Conservation (phyloP, 176 grass and related monocot genomes). For the Eremochloa ophiuroides region DNA sequence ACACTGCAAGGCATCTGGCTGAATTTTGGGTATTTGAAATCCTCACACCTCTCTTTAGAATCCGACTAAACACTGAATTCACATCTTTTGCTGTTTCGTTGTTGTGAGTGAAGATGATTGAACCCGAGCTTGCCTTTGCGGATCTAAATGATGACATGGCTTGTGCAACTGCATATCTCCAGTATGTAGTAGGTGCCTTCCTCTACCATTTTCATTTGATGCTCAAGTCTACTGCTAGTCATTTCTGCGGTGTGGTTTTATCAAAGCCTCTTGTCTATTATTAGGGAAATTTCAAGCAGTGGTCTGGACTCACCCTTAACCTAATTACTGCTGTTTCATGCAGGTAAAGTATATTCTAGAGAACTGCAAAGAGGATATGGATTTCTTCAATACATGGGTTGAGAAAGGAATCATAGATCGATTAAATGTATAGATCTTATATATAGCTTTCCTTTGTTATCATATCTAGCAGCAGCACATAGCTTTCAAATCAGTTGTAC, state of each 20-base stretch:
- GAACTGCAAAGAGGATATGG: slow-evolving; percentile 97
- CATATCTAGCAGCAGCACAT: slow-evolving; percentile 6
- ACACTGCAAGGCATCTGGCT: slow-evolving; percentile 97
- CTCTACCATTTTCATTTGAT: slow-evolving; percentile 32
- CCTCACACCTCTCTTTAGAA: slow-evolving; percentile 23
- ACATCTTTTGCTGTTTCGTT: slow-evolving; percentile 22
- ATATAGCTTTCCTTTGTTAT: slow-evolving; percentile 22
- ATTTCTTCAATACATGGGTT: slow-evolving; percentile 96
- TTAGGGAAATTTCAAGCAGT: neutral
- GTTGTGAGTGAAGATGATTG: slow-evolving; percentile 82
- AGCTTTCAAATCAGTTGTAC: neutral
- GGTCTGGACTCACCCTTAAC: neutral
- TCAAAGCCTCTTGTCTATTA: neutral
- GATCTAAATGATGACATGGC: slow-evolving; percentile 99
- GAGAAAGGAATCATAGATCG: slow-evolving; percentile 94
- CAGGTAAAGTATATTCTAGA: slow-evolving; percentile 93
- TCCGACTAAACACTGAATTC: slow-evolving; percentile 28
- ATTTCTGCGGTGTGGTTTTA: neutral
- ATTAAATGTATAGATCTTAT: slow-evolving; percentile 63
- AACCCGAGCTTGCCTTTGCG: slow-evolving; percentile 97
- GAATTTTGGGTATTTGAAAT: slow-evolving; percentile 92
- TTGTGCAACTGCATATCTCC: slow-evolving; percentile 99
- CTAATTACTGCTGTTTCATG: slow-evolving; percentile 30
- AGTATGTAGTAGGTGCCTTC: slow-evolving; percentile 98
- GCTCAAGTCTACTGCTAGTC: neutral